Conservation (phyloP, 2,329 filamentous ascomycete species). For the Boeremia exigua region DNA sequence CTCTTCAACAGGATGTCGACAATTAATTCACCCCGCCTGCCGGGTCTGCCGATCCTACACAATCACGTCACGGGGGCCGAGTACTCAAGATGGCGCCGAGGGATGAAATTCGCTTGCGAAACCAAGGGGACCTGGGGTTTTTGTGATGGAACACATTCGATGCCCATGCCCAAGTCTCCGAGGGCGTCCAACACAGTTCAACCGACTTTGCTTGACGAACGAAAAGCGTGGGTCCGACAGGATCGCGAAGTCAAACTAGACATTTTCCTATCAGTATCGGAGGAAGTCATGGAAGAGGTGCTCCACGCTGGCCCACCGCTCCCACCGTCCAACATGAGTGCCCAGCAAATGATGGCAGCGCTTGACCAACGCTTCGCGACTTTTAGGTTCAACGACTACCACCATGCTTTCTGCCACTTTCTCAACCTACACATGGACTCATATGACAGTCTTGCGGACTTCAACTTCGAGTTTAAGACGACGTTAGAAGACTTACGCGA, state of each 20-base stretch:
- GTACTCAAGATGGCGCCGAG: conserved; percentile 42
- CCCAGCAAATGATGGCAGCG: conserved; percentile 41
- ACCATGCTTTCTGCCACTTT: conserved; percentile 47
- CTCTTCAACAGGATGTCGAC: conserved; percentile 19
- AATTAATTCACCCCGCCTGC: conserved; percentile 23
- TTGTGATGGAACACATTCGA: conserved; percentile 38
- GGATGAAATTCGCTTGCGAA: conserved; percentile 38
- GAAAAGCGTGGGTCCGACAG: conserved; percentile 43
- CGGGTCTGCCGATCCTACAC: conserved; percentile 36
- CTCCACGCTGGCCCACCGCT: conserved; percentile 44
- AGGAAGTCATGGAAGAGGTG: conserved; percentile 47
- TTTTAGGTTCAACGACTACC: conserved; percentile 45
- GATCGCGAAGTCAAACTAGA: conserved; percentile 47
- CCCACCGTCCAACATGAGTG: conserved; percentile 40
- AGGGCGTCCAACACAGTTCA: conserved; percentile 28
- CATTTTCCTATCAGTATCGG: conserved; percentile 44
- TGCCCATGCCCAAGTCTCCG: conserved; percentile 44
- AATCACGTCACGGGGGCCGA: conserved; percentile 37
- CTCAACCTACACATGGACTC: conserved; percentile 47
- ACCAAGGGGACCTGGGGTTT: conserved; percentile 43
- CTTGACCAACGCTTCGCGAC: conserved; percentile 36
- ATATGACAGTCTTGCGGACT: conserved; percentile 39
- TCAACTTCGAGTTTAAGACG: conserved; percentile 43
- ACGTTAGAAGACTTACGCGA: conserved; percentile 44
- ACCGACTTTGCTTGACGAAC: conserved; percentile 41